phyloP scores from a whole-genome alignment of 495 filamentous ascomycete species.

The Articulospora tetracladia region DNA sequence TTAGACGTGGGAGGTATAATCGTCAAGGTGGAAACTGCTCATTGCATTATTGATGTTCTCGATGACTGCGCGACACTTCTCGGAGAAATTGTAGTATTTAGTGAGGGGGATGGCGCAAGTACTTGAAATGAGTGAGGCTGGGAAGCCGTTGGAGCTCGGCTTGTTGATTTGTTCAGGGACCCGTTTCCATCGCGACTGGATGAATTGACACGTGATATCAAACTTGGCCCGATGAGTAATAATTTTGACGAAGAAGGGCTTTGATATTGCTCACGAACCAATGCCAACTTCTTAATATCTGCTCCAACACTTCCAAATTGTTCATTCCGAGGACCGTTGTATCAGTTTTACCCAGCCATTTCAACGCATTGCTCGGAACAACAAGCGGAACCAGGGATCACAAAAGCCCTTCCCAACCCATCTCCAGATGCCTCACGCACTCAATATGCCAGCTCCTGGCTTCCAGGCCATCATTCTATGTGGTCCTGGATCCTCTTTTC shows the following conservation, averaged over 20 bases:
- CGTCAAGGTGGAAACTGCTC: background rate
- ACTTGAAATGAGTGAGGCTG: conserved; percentile 20
- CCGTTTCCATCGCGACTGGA: conserved; percentile 11
- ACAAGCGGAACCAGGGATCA: background rate
- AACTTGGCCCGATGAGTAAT: background rate
- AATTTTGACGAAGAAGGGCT: background rate
- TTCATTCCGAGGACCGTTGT: too few species aligned
- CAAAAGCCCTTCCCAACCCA: background rate
- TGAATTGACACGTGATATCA: background rate
- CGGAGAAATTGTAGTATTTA: background rate
- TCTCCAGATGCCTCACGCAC: conserved; percentile 60
- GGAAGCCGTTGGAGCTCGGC: conserved; percentile 8
- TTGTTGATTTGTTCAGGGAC: conserved; percentile 18
- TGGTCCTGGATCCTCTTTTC: conserved; percentile 84
- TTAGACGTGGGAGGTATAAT: conserved; percentile 22
- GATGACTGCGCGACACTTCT: background rate
- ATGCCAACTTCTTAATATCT: background rate
- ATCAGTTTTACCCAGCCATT: too few species aligned
- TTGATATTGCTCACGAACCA: background rate
- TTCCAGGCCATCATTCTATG: conserved; percentile 94
- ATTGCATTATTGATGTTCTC: background rate
- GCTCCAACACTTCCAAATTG: too few species aligned
- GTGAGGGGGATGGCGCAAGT: conserved; percentile 15
- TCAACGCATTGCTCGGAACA: background rate
- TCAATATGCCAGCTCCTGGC: conserved; percentile 66